Percentiles rank a stretch among this genome's conserved stretches.
Evolutionary conservation across 495 filamentous ascomycete genomes (phyloP).

Genomic region (Podospora conica): DNA sequence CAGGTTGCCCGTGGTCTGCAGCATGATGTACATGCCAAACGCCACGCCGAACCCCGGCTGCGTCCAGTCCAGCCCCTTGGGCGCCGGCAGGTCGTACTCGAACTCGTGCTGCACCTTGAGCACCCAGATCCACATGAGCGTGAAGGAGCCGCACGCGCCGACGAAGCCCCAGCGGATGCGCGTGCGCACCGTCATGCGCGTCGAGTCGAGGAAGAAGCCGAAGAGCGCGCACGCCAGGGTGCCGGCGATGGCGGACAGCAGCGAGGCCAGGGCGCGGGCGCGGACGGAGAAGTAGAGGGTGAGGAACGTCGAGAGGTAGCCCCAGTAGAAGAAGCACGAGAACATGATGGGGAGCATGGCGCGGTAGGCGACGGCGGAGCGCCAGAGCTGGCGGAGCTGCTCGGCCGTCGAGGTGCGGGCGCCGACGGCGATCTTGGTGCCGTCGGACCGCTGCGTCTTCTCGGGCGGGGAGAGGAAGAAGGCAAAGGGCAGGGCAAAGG

Average conservation of each 20-base stretch:
- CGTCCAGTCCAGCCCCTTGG: conserved; percentile 6
- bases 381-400: conserved; percentile 15
- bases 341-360: conserved; percentile 31
- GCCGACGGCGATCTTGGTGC: conserved; percentile 21
- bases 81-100: background rate
- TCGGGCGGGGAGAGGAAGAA: background rate
- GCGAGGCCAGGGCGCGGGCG: conserved; percentile 18
- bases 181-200: background rate
- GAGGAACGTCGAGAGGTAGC: conserved; percentile 29
- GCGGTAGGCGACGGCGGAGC: conserved; percentile 20
- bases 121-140: conserved; percentile 11
- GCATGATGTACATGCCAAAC: conserved; percentile 9
- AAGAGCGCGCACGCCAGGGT: conserved; percentile 12
- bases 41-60: background rate
- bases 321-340: conserved; percentile 34
- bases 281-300: conserved; percentile 34
- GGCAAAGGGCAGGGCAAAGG: conserved; percentile 9
- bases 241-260: conserved; percentile 23
- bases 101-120: background rate
- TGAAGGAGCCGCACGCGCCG: conserved; percentile 1
- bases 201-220: conserved; percentile 5
- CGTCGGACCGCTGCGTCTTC: conserved; percentile 13
- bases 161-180: conserved; percentile 5
- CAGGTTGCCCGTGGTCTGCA: background rate
- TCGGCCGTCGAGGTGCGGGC: conserved; percentile 26